Base-by-base conservation (phyloP, 2,329 filamentous ascomycete species). In the Colletotrichum tanaceti region DNA sequence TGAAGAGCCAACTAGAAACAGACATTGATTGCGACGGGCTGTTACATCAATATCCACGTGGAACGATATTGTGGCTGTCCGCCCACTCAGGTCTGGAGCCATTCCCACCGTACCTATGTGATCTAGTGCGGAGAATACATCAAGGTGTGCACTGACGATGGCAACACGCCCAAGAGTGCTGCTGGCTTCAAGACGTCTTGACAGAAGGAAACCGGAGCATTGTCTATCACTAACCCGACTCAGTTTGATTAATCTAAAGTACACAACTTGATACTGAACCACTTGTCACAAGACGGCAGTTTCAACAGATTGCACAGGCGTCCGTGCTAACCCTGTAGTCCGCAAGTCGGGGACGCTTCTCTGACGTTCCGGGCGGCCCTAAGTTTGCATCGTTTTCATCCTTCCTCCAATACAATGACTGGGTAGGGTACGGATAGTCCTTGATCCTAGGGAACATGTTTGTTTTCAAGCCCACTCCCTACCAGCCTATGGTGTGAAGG, bases 261-360 rank as follows among this genome's bases (percentile, higher is more conserved):
- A n/a, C 5, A 32, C 43, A 54, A n/a, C 18, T 54, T 65, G 60
- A 49, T 47, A 52, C 54, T 64, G 54, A 44, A 22, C 61, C 61
- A 65, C 54, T 47, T 65, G 65, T 58, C 65, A 59, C 65, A 68
- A 68, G 65, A 68, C 65, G 61, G 59, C 65, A 68, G 49, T 64
- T 53, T 61, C 65, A 32, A 65, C 65, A 68, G 65, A 49, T 68
- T 47, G 38, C 54, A 64, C 43, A 24, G 14, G 16, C 35, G 57
- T 43, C 59, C 32, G 60, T 44, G 46, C 52, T 16, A 41, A 47
- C 63, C 54, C 61, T 41, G 47, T 47, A 54, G 47, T 39, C 14
- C 41, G 32, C 46, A 43, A 50, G 32, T 11, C 20, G 18, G 50
- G 50, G 38, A 38, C 28, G 5, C 6, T n/a, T n/a, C 16, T n/a